Percentiles rank a stretch among this genome's conserved stretches.
phyloP scores from a whole-genome alignment of 169 alveolate species.

The Neospora caninum region DNA sequence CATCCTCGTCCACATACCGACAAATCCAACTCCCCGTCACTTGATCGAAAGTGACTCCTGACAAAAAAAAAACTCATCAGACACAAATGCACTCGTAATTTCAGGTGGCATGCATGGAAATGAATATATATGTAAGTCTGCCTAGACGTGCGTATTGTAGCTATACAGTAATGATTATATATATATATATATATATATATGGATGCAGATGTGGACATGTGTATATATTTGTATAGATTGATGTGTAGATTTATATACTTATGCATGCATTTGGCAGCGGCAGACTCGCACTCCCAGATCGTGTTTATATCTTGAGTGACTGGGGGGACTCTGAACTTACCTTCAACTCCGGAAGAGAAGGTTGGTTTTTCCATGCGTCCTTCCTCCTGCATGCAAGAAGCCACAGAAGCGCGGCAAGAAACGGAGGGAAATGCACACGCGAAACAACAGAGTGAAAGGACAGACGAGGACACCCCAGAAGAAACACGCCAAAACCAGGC shows the following conservation, averaged over 20 bases:
- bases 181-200: not conserved
- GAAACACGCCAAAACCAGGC: no score
- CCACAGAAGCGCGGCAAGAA: not conserved
- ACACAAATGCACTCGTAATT: not conserved
- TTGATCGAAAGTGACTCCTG: not conserved
- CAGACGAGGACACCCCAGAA: no score
- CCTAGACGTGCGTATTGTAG: not conserved
- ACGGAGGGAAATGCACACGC: not conserved
- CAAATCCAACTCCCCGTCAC: slow-evolving; percentile 34
- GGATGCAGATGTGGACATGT: not conserved
- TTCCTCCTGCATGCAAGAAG: not conserved
- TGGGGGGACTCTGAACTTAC: not conserved
- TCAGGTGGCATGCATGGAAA: not conserved
- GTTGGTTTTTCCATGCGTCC: not conserved
- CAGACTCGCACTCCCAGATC: no score
- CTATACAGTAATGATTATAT: not conserved
- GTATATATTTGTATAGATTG: not conserved
- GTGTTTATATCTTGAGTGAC: no score
- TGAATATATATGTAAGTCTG: not conserved
- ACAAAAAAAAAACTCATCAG: not conserved
- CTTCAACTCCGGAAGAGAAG: not conserved
- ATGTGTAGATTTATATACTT: not conserved
- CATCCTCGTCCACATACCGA: not conserved
- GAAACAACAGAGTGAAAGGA: not conserved
- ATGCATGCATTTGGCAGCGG: not conserved